Conservation (phyloP, 352 stramenopile genomes). For the Pythium dissotocum region DNA sequence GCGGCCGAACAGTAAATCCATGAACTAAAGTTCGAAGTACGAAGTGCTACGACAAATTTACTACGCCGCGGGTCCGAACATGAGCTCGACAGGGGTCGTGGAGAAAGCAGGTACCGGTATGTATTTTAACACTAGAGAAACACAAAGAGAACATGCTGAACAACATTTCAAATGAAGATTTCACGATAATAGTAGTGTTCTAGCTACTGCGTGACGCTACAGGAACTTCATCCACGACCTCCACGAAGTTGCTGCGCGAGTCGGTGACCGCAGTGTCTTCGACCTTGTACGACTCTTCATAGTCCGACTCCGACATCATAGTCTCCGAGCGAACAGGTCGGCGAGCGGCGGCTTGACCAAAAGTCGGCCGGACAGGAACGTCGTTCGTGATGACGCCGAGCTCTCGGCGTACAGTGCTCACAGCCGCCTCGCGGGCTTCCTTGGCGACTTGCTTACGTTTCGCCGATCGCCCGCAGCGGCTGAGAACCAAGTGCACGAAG, state of each 20-base stretch:
- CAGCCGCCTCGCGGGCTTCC: neutral
- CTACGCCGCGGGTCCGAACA: no score
- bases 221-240: neutral
- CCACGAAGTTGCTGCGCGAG: neutral
- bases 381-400: neutral
- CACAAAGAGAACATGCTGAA: no score
- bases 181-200: no score
- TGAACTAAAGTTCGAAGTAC: no score
- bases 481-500: neutral
- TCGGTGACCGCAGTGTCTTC: neutral
- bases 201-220: no score
- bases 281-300: neutral
- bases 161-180: no score
- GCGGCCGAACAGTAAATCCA: no score
- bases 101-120: no score
- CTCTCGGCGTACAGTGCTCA: neutral
- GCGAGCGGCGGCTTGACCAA: neutral
- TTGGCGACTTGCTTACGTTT: neutral
- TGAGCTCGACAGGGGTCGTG: no score
- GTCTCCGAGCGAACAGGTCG: neutral
- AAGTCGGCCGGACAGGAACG: neutral
- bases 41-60: no score
- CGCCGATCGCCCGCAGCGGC: neutral
- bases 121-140: no score
- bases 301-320: neutral